Evolutionary conservation across 805 yeast species (phyloP).

Genomic region (Nematodospora valgi): DNA sequence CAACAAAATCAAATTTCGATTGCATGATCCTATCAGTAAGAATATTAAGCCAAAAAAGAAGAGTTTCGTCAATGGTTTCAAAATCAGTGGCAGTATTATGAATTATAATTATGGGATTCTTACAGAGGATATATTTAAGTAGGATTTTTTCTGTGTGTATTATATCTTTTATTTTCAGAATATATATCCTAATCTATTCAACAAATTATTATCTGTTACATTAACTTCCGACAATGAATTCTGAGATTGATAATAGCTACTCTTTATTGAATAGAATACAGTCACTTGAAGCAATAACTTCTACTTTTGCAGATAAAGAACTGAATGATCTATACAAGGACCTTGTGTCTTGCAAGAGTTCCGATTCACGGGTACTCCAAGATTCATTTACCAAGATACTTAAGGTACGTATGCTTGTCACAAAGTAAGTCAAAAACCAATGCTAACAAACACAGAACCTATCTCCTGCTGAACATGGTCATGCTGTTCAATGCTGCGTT

Average conservation of each 20-base stretch:
- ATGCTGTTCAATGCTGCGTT: background rate
- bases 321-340: background rate
- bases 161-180: background rate
- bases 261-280: slow-evolving; percentile 1
- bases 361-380: background rate
- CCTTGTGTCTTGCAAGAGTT: background rate
- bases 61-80: background rate
- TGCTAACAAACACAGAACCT: background rate
- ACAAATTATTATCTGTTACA: background rate
- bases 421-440: background rate
- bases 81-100: background rate
- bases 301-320: background rate
- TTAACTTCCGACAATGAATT: slow-evolving; percentile 1
- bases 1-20: background rate
- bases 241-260: background rate
- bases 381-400: background rate
- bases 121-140: slow-evolving; percentile 4
- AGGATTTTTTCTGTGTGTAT: background rate
- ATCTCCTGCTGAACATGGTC: background rate
- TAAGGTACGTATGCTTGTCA: background rate
- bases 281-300: background rate
- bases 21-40: background rate
- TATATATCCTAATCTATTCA: background rate
- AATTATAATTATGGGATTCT: slow-evolving; percentile 4
- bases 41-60: background rate